Conservation (phyloP, 257 asterid genomes). For the Solanum gandarillasii region DNA sequence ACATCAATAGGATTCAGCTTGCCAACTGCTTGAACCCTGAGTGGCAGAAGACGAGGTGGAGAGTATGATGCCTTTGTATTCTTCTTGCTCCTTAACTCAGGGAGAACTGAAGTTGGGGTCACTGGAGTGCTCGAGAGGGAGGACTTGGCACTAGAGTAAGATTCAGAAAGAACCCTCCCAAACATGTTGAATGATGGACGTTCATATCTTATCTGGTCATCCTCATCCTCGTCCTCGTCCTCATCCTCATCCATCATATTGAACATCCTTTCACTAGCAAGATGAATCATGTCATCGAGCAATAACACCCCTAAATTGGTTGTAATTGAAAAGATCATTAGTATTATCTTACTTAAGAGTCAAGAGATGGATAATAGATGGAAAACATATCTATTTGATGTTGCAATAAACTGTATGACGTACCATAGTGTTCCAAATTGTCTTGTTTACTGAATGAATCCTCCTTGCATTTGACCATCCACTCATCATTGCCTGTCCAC, state of each 20-base stretch:
- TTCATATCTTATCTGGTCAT: slow-evolving; percentile 32
- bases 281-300: slow-evolving; percentile 62
- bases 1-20: slow-evolving; percentile 73
- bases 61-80: slow-evolving; percentile 27
- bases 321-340: background rate
- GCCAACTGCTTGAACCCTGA: slow-evolving; percentile 56
- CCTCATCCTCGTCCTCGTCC: slow-evolving; percentile 24
- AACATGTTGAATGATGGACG: slow-evolving; percentile 38
- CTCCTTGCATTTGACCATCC: slow-evolving; percentile 59
- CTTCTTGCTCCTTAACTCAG: slow-evolving; percentile 21
- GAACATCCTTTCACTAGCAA: slow-evolving; percentile 59
- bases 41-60: slow-evolving; percentile 46
- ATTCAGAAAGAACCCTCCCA: slow-evolving; percentile 33
- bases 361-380: background rate
- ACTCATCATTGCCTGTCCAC: slow-evolving; percentile 57
- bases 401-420: background rate
- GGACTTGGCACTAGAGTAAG: slow-evolving; percentile 20
- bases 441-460: slow-evolving; percentile 24
- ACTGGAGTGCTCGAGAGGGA: slow-evolving; percentile 47
- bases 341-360: background rate
- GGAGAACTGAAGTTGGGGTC: slow-evolving; percentile 88
- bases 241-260: slow-evolving; percentile 64
- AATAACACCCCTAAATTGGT: slow-evolving; percentile 35
- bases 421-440: slow-evolving; percentile 40
- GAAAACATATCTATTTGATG: slow-evolving; percentile 14